Evolutionary conservation across 176 grass and related monocot genomes (phyloP), one percentile per base, ranked within the genome.

Genomic region (Musa troglodytarum): DNA sequence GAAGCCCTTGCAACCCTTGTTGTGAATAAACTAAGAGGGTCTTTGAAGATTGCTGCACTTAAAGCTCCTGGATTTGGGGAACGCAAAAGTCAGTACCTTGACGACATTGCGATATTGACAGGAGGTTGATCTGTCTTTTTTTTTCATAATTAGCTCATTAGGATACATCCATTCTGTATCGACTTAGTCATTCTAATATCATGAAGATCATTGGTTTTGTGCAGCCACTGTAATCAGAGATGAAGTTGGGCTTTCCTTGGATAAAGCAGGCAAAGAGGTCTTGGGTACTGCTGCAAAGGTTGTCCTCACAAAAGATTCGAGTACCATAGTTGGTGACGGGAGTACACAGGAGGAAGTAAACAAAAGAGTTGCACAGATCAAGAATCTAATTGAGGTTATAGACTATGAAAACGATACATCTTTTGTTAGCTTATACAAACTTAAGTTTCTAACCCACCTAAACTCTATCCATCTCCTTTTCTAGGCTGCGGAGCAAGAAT

Each of bases 1-100:
- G 94, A 97, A 80, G 94, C 94, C 65, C 82, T 97, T 78, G 94
- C 90, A 34, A 97, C 94, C 75, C 86, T 97, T 82, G 94, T 97
- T 50, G 94, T 97, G 49, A 97, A 97, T 81, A 93, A 93, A 80
- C 83, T 97, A 12, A 97, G 94, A 87, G 94, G 94, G 10, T 84
- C 94, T 28, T 78, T 97, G 77, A 97, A 97, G 49, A 97, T 97
- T 77, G 88, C 88, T 52, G 86, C 94, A 73, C 88, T 97, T 74
- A 97, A 97, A 79, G 94, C 94, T 58, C 94, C 94, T 82, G 90
- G 94, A 71, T 97, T 97, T 75, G 93, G 93, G 70, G 87, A 97
- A 49, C 83, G 93, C 74, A 97, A 97, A 81, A 93, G 84, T 71
- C 90, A 98, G 63, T 98, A 93, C 69, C 75, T 99, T 72, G 95